Evolutionary conservation across 2,329 filamentous ascomycete genomes (phyloP).

Genomic region (Leptographium galeiforme): DNA sequence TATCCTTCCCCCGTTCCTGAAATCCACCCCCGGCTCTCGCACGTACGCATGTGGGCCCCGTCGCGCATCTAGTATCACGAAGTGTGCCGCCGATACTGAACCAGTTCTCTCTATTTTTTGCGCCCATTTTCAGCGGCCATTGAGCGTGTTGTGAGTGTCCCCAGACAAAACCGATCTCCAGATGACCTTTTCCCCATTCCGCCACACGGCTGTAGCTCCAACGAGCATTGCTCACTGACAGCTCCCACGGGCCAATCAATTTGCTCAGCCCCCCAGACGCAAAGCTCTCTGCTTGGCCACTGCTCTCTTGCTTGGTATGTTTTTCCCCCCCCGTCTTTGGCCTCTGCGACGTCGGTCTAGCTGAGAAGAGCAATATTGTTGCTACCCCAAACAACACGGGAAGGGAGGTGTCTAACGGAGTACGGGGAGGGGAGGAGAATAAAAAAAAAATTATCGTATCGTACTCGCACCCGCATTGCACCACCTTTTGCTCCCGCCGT

Average conservation of each 20-base stretch:
- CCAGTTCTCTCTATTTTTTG: neutral
- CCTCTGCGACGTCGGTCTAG: neutral
- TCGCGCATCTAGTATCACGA: constrained; percentile 1
- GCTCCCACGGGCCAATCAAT: neutral
- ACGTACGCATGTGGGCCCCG: neutral
- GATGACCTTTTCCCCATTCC: too few relatives aligned
- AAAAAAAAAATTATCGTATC: neutral
- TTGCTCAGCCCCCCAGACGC: neutral
- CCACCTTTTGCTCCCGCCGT: neutral
- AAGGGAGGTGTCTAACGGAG: neutral
- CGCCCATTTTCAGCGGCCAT: too few relatives aligned
- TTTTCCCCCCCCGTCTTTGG: neutral
- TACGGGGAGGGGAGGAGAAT: neutral
- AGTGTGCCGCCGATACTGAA: neutral
- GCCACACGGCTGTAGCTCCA: too few relatives aligned
- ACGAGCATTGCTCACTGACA: neutral
- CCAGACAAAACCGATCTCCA: too few relatives aligned
- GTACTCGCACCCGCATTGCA: neutral
- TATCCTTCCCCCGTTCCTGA: neutral
- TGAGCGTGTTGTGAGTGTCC: too few relatives aligned
- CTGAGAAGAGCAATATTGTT: neutral
- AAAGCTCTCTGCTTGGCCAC: neutral
- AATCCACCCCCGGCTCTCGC: neutral
- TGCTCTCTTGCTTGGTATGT: neutral
- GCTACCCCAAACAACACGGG: neutral